Evolutionary conservation across 2,329 filamentous ascomycete genomes (phyloP).

Genomic region (Alternaria metachromatica): DNA sequence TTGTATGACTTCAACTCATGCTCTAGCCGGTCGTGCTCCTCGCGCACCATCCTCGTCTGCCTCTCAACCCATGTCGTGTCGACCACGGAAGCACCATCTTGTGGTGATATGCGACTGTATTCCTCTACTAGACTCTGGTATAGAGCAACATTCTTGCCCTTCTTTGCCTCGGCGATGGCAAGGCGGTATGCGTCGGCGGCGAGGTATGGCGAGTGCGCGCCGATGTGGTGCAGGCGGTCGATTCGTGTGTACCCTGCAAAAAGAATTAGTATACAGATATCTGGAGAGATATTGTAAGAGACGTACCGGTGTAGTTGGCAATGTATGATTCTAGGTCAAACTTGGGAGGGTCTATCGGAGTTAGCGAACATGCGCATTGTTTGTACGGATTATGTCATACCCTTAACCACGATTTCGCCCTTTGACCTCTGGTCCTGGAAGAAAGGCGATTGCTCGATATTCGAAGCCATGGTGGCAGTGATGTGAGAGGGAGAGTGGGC

Average conservation of each 20-base stretch:
- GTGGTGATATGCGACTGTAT: conserved; percentile 68
- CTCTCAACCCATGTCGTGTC: conserved; percentile 79
- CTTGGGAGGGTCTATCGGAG: conserved; percentile 72
- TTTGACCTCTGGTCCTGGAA: conserved; percentile 40
- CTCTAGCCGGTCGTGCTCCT: conserved; percentile 78
- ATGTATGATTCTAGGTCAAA: conserved; percentile 93
- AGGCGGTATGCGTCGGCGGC: conserved; percentile 80
- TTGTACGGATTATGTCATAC: conserved; percentile 20
- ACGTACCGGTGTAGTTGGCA: conserved; percentile 80
- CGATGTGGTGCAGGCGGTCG: conserved; percentile 82
- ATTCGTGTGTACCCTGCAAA: conserved; percentile 76
- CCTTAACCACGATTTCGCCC: conserved; percentile 42
- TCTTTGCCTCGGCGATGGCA: conserved; percentile 77
- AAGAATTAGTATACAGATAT: background rate
- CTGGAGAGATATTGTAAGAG: background rate
- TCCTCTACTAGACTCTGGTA: conserved; percentile 74
- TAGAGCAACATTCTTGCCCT: conserved; percentile 72
- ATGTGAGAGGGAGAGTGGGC: background rate
- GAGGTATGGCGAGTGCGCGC: conserved; percentile 76
- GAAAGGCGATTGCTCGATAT: conserved; percentile 45
- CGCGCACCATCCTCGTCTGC: conserved; percentile 69
- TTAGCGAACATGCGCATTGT: conserved; percentile 21
- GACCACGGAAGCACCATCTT: conserved; percentile 69
- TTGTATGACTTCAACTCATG: conserved; percentile 89
- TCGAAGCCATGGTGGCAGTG: conserved; percentile 38